Evolutionary conservation across 2,329 filamentous ascomycete species (phyloP).

Genomic region (Clonostachys byssicola): DNA sequence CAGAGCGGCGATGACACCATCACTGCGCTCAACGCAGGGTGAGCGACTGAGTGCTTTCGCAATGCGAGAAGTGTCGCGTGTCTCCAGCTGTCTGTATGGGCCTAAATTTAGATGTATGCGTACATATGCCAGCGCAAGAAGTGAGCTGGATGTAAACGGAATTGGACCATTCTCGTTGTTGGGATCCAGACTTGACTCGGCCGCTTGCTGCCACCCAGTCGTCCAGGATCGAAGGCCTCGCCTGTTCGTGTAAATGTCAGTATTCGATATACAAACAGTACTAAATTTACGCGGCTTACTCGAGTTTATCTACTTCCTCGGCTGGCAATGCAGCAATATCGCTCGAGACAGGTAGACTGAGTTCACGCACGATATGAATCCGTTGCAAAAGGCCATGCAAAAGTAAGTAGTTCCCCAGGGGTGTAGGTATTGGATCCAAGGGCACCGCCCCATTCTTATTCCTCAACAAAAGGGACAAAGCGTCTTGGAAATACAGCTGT

Average conservation of each 20-base stretch:
- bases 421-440: constrained; percentile 26
- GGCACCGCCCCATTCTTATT: constrained; percentile 17
- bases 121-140: constrained; percentile 39
- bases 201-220: constrained; percentile 29
- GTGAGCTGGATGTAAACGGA: constrained; percentile 37
- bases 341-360: constrained; percentile 25
- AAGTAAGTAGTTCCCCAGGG: constrained; percentile 28
- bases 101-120: constrained; percentile 40
- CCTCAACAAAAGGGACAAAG: constrained; percentile 21
- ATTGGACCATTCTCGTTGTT: constrained; percentile 33
- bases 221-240: constrained; percentile 29
- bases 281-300: constrained; percentile 11
- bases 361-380: constrained; percentile 29
- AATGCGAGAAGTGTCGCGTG: constrained; percentile 32
- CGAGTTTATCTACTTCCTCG: constrained; percentile 28
- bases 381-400: constrained; percentile 28
- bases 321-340: constrained; percentile 19
- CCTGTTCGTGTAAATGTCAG: constrained; percentile 8
- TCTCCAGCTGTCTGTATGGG: constrained; percentile 33
- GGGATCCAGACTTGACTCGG: constrained; percentile 30
- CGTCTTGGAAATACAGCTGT: constrained; percentile 29
- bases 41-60: constrained; percentile 27
- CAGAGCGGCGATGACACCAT: constrained; percentile 41
- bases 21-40: constrained; percentile 38
- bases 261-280: not conserved